phyloP scores from a whole-genome alignment of 768 basidiomycete species.

The Coprinellus micaceus region DNA sequence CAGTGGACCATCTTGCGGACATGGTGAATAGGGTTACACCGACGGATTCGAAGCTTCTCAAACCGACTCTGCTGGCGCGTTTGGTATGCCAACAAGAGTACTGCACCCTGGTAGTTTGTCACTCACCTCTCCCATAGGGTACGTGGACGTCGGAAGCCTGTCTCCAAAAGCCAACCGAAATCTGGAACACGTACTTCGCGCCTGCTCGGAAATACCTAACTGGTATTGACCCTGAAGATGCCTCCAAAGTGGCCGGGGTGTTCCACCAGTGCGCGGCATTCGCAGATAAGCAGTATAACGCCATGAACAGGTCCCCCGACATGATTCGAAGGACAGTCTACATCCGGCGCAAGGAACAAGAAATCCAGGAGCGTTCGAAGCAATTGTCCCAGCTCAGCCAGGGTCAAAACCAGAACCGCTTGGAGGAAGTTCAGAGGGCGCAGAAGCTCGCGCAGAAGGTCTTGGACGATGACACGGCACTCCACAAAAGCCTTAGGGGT shows the following conservation, averaged over 20 bases:
- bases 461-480: slow-evolving; percentile 41
- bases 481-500: slow-evolving; percentile 52
- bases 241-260: slow-evolving; percentile 47
- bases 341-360: slow-evolving; percentile 64
- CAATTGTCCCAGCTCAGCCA: slow-evolving; percentile 21
- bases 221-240: slow-evolving; percentile 6
- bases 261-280: slow-evolving; percentile 85
- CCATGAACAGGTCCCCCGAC: slow-evolving; percentile 66
- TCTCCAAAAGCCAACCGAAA: slow-evolving; percentile 70
- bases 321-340: slow-evolving; percentile 67
- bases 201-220: slow-evolving; percentile 44
- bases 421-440: slow-evolving; percentile 18
- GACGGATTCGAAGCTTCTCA: slow-evolving; percentile 12
- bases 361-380: slow-evolving; percentile 54
- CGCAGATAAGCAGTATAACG: slow-evolving; percentile 82
- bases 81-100: slow-evolving; percentile 45
- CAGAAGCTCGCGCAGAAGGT: slow-evolving; percentile 32
- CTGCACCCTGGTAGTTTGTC: background rate
- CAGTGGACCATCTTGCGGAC: slow-evolving; percentile 67
- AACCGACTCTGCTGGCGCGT: slow-evolving; percentile 51
- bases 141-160: slow-evolving; percentile 89
- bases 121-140: slow-evolving; percentile 49
- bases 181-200: slow-evolving; percentile 67
- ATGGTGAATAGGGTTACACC: slow-evolving; percentile 17
- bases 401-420: slow-evolving; percentile 12